A percentile compares a stretch with the other conserved stretches of the same genome.
Conservation (phyloP, 179 eudicot genomes). For the Monotropa hypopitys region DNA sequence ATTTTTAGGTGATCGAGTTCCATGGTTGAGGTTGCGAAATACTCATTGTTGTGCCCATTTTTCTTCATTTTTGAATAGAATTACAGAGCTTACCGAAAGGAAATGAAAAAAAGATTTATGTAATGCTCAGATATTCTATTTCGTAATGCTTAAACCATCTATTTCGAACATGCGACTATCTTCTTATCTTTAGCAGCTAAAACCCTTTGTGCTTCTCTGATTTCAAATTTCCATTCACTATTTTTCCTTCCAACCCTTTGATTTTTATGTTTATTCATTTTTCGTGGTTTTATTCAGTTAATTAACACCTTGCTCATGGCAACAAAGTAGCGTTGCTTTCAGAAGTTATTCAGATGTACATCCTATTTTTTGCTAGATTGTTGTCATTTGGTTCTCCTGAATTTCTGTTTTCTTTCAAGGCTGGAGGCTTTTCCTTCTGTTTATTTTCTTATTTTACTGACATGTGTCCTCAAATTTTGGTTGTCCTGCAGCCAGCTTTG, state of each 20-base stretch:
- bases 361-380: neutral
- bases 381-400: neutral
- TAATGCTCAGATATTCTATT: neutral
- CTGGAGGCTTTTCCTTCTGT: neutral
- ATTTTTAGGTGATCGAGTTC: neutral
- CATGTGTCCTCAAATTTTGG: slow-evolving; percentile 10
- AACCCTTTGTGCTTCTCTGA: neutral
- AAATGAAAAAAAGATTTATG: neutral
- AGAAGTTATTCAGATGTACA: neutral
- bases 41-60: neutral
- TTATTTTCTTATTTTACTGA: slow-evolving; percentile 2
- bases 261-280: neutral
- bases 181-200: neutral
- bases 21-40: neutral
- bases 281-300: neutral
- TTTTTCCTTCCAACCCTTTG: neutral
- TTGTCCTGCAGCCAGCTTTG: slow-evolving; percentile 64
- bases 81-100: neutral
- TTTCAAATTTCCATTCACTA: neutral
- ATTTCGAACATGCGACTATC: neutral
- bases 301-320: neutral
- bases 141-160: too few species aligned
- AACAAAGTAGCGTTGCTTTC: neutral
- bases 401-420: neutral
- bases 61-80: neutral